A percentile compares a stretch with the other conserved stretches of the same genome.
phyloP scores from a whole-genome alignment of 108 stramenopile species.

The Nitzschia palea region DNA sequence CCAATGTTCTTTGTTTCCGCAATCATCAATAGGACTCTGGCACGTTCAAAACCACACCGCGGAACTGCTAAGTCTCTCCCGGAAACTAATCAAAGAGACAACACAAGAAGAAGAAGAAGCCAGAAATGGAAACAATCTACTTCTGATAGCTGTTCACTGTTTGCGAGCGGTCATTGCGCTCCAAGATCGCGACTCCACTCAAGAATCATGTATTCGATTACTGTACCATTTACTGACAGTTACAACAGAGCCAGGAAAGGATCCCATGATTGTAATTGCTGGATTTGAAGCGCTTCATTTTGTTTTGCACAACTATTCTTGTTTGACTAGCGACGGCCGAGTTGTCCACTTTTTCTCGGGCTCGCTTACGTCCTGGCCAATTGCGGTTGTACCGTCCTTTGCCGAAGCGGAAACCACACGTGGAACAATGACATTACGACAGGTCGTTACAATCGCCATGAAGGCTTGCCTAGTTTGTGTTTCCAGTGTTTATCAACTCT shows the following conservation, averaged over 20 bases:
- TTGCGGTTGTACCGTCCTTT: no score
- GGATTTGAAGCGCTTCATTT: constrained; percentile 16
- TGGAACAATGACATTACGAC: constrained; percentile 18
- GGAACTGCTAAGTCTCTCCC: constrained; percentile 4
- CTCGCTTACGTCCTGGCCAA: no score
- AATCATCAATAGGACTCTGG: neutral
- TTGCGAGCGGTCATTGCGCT: constrained; percentile 18
- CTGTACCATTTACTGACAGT: constrained; percentile 21
- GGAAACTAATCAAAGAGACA: constrained; percentile 28
- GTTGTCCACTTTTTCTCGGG: no score
- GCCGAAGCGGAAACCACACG: no score
- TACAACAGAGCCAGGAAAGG: neutral
- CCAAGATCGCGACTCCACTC: neutral
- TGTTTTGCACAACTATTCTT: constrained; percentile 12
- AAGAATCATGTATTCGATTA: constrained; percentile 11
- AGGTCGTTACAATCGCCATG: constrained; percentile 21
- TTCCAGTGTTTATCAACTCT: neutral
- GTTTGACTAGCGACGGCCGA: no score
- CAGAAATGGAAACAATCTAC: neutral
- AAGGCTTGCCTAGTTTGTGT: constrained; percentile 3
- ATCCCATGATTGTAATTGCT: constrained; percentile 14
- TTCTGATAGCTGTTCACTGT: constrained; percentile 24
- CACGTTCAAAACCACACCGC: constrained; percentile 16
- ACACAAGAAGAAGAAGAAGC: neutral
- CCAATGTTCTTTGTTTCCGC: neutral